Evolutionary conservation across 2,329 filamentous ascomycete species (phyloP).

Genomic region (Blastomyces gilchristii): DNA sequence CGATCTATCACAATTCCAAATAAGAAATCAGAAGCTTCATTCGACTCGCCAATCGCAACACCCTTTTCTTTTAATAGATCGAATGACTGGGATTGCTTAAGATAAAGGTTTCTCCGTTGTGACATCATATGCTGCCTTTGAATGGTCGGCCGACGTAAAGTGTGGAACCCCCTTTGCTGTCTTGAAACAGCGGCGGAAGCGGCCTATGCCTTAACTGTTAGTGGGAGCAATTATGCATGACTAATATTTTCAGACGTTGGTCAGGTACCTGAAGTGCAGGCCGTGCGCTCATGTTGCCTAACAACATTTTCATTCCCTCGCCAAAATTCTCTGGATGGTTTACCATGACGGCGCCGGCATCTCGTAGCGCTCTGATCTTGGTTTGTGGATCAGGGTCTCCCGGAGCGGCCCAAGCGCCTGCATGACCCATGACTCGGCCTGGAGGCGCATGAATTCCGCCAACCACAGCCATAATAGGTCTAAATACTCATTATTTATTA

Average conservation of each 20-base stretch:
- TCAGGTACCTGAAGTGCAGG: slow-evolving; percentile 19
- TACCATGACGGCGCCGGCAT: slow-evolving; percentile 58
- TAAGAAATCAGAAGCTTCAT: slow-evolving; percentile 37
- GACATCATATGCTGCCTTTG: slow-evolving; percentile 7
- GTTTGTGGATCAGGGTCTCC: slow-evolving; percentile 54
- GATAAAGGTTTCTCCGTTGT: slow-evolving; percentile 45
- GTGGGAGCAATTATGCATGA: slow-evolving; percentile 13
- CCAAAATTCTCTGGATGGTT: slow-evolving; percentile 70
- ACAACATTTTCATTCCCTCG: slow-evolving; percentile 52
- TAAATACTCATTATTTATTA: slow-evolving; percentile 24
- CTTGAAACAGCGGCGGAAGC: slow-evolving; percentile 16
- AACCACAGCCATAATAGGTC: slow-evolving; percentile 62
- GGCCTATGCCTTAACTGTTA: slow-evolving; percentile 12
- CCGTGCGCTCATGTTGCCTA: slow-evolving; percentile 35
- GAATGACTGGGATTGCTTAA: slow-evolving; percentile 45
- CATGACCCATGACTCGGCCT: slow-evolving; percentile 66
- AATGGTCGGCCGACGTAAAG: slow-evolving; percentile 22
- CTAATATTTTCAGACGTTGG: neutral
- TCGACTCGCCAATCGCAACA: slow-evolving; percentile 35
- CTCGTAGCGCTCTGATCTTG: slow-evolving; percentile 58
- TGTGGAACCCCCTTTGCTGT: slow-evolving; percentile 46
- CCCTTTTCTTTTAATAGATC: slow-evolving; percentile 46
- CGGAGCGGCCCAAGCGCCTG: slow-evolving; percentile 59
- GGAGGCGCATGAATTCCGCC: slow-evolving; percentile 55
- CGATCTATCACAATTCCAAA: slow-evolving; percentile 58